phyloP scores from a whole-genome alignment of 495 filamentous ascomycete species.

The Neurospora cerealis region DNA sequence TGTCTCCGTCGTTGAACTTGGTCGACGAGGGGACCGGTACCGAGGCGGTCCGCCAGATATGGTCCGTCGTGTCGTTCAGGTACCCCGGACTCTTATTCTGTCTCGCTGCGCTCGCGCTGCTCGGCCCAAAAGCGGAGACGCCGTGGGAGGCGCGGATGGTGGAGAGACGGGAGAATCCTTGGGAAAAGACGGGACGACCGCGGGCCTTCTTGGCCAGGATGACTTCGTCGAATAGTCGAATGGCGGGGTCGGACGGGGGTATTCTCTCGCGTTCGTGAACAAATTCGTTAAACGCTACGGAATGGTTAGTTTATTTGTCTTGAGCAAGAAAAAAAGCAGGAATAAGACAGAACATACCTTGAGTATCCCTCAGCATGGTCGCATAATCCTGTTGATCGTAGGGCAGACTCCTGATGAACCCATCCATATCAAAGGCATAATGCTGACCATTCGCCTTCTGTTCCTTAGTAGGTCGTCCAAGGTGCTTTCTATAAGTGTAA shows the following conservation, averaged over 20 bases:
- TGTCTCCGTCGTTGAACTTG: conserved; percentile 52
- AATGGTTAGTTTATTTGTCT: not conserved
- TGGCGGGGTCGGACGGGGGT: conserved; percentile 45
- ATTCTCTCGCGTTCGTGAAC: conserved; percentile 80
- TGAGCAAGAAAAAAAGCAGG: conserved; percentile 6
- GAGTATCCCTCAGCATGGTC: conserved; percentile 78
- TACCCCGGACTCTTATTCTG: conserved; percentile 50
- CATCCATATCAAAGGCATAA: conserved; percentile 92
- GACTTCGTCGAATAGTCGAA: conserved; percentile 91
- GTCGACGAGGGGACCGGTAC: conserved; percentile 64
- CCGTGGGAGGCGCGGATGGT: conserved; percentile 37
- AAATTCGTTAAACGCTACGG: conserved; percentile 84
- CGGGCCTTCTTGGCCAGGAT: conserved; percentile 90
- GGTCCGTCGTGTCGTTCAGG: conserved; percentile 76
- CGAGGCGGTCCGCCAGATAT: conserved; percentile 84
- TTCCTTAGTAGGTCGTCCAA: conserved; percentile 64
- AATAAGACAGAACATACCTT: conserved; percentile 47
- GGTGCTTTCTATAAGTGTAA: conserved; percentile 86
- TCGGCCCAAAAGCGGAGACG: conserved; percentile 23
- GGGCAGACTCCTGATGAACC: conserved; percentile 82
- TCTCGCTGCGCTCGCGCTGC: conserved; percentile 21
- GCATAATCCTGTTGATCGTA: conserved; percentile 87
- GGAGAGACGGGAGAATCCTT: conserved; percentile 43
- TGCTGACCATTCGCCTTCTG: conserved; percentile 78
- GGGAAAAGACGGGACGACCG: conserved; percentile 45